A percentile compares a stretch with the other conserved stretches of the same genome.
Conservation (phyloP, 768 basidiomycete species). For the Pisolithus tinctorius region DNA sequence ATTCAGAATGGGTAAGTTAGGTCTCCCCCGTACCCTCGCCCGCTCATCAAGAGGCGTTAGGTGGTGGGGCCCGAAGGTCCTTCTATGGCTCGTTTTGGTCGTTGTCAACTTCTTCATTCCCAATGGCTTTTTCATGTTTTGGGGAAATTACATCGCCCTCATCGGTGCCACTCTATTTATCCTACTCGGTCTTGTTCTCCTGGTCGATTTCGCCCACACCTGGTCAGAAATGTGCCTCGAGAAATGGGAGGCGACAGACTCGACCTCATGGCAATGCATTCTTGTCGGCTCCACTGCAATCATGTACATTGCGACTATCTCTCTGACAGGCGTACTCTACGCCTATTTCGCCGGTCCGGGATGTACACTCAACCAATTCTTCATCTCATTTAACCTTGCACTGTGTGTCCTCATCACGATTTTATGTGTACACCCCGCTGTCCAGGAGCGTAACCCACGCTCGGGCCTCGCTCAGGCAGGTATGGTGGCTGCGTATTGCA, state of each 20-base stretch:
- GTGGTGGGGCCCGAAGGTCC: slow-evolving; percentile 98
- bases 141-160: slow-evolving; percentile 89
- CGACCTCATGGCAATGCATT: slow-evolving; percentile 93
- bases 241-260: slow-evolving; percentile 86
- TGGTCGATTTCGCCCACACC: slow-evolving; percentile 97
- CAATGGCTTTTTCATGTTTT: slow-evolving; percentile 96
- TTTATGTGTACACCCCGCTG: slow-evolving; percentile 72
- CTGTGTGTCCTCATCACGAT: slow-evolving; percentile 75
- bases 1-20: slow-evolving; percentile 87
- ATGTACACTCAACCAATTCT: slow-evolving; percentile 92
- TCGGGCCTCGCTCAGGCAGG: slow-evolving; percentile 92
- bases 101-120: slow-evolving; percentile 89
- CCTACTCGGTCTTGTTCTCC: slow-evolving; percentile 90
- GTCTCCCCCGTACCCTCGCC: slow-evolving; percentile 2
- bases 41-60: slow-evolving; percentile 34
- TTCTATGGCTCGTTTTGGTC: slow-evolving; percentile 81
- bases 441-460: slow-evolving; percentile 90
- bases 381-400: slow-evolving; percentile 91
- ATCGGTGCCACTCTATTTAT: slow-evolving; percentile 94
- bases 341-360: slow-evolving; percentile 84
- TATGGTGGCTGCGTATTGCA: slow-evolving; percentile 97
- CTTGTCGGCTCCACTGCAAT: slow-evolving; percentile 88
- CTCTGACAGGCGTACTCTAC: slow-evolving; percentile 84
- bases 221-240: slow-evolving; percentile 97
- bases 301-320: slow-evolving; percentile 79